phyloP scores from a whole-genome alignment of 371 early-diverging fungal species.

The Choanephora cucurbitarum region DNA sequence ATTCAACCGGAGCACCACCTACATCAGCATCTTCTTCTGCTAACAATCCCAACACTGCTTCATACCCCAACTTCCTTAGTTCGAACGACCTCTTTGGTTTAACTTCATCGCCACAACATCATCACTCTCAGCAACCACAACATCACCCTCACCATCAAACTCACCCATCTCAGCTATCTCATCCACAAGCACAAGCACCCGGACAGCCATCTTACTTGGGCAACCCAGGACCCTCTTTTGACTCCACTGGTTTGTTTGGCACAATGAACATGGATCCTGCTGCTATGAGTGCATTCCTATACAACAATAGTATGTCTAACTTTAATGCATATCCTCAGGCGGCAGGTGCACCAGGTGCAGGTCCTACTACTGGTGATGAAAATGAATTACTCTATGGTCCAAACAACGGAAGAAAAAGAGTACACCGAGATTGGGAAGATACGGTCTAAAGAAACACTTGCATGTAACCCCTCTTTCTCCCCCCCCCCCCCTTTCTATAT shows the following conservation, averaged over 20 bases:
- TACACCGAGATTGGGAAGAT: conserved; percentile 37
- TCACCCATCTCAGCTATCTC: conserved; percentile 13
- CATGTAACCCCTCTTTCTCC: no score
- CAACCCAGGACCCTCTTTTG: conserved; percentile 15
- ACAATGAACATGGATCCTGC: conserved; percentile 43
- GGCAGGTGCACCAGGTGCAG: not conserved
- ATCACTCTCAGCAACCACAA: conserved; percentile 10
- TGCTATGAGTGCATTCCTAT: conserved; percentile 36
- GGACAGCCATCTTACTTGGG: conserved; percentile 9
- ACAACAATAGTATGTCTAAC: conserved; percentile 19
- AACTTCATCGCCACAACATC: conserved; percentile 11
- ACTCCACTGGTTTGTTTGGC: conserved; percentile 28
- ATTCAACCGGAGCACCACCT: not conserved
- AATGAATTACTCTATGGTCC: conserved; percentile 21
- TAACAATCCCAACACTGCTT: not conserved
- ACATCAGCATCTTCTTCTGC: not conserved
- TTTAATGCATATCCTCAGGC: not conserved
- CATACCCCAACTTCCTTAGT: conserved; percentile 24
- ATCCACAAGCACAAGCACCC: conserved; percentile 11
- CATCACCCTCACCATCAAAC: not conserved
- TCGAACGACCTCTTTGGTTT: conserved; percentile 15
- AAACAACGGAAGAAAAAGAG: conserved; percentile 34
- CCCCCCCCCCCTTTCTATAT: no score
- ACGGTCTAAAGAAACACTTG: conserved; percentile 20
- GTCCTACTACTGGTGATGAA: not conserved